Conservation (phyloP, 495 filamentous ascomycete species). For the Xylaria flabelliformis region DNA sequence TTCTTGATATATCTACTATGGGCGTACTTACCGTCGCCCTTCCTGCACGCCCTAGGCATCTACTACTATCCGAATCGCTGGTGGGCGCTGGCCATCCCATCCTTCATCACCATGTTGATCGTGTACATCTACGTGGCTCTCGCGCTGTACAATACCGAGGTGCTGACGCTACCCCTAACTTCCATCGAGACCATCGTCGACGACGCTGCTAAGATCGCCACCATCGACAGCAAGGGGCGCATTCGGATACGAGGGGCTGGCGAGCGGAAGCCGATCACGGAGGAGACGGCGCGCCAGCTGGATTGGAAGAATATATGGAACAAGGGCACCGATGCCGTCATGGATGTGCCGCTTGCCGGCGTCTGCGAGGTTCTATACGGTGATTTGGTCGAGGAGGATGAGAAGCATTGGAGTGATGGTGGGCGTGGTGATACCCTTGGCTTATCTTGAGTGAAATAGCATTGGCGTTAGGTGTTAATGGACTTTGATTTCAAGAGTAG, state of each 20-base stretch:
- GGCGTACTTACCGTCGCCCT: slow-evolving; percentile 90
- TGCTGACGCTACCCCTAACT: slow-evolving; percentile 80
- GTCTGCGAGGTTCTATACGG: slow-evolving; percentile 94
- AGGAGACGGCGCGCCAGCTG: slow-evolving; percentile 55
- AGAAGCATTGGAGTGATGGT: slow-evolving; percentile 21
- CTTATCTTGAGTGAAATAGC: slow-evolving; percentile 1
- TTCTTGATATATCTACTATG: slow-evolving; percentile 93
- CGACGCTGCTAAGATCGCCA: slow-evolving; percentile 83
- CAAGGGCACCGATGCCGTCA: slow-evolving; percentile 93
- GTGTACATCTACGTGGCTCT: slow-evolving; percentile 95
- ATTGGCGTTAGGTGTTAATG: slow-evolving; percentile 3
- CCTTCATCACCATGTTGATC: slow-evolving; percentile 85
- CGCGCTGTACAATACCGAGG: slow-evolving; percentile 87
- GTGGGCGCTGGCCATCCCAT: slow-evolving; percentile 93
- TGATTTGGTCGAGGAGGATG: slow-evolving; percentile 39
- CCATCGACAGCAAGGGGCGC: slow-evolving; percentile 73
- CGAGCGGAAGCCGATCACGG: slow-evolving; percentile 57
- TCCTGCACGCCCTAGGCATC: slow-evolving; percentile 91
- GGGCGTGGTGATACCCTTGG: slow-evolving; percentile 12
- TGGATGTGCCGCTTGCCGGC: slow-evolving; percentile 95
- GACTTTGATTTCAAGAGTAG: background rate
- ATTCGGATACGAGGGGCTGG: slow-evolving; percentile 52
- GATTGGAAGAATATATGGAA: slow-evolving; percentile 87
- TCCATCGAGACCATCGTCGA: slow-evolving; percentile 92
- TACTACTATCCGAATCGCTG: slow-evolving; percentile 97